Base-by-base conservation (phyloP, 495 filamentous ascomycete species). In the Penicillium cataractarum region DNA sequence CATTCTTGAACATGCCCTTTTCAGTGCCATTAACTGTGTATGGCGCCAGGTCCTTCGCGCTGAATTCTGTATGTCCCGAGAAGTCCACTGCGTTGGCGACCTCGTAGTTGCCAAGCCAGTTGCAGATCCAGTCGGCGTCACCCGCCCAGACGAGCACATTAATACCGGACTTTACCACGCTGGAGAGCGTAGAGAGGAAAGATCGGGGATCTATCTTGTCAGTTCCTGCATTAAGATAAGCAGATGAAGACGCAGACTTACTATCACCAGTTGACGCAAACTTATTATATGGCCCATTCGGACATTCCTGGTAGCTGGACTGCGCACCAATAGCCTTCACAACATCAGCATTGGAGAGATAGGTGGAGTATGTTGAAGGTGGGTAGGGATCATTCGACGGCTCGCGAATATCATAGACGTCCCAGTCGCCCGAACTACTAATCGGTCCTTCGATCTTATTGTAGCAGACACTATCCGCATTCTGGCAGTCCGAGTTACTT, bases 41-140 rank as follows among this genome's bases (percentile, higher is more conserved):
- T 12, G 74, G 63, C 19, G 56, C 66, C 26, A 85, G 55, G 0
- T 70, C 37, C 39, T 72, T 73, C 39, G 66, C 57, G 9, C 66
- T 64, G 65, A 86, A 87, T 2, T 73, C 62, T 2, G 69, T 53
- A 15, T 71, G 61, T 7, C 77, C 77, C 3, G 64, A 15, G 57
- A 76, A 85, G 32, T 65, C 37, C 19, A 84, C 70, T 0, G 74
- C 73, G 40, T 86, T 74, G 21, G 80, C 83, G 24, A 76, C 79
- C 0, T 60, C 72, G 9, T 77, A 68, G 12, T 61, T 72, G 27
- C 84, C 84, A 33, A 78, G 68, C 79, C 81, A 85, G 70, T 87
- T 86, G 65, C 81, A 86, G 63, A 84, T 83, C 73, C 76, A 86
- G 65, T 86, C 84, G 10, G 80, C 78, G 60, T 83, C 83, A 53